Evolutionary conservation across 306 rosid species (phyloP).

Genomic region (Mimosa bimucronata): DNA sequence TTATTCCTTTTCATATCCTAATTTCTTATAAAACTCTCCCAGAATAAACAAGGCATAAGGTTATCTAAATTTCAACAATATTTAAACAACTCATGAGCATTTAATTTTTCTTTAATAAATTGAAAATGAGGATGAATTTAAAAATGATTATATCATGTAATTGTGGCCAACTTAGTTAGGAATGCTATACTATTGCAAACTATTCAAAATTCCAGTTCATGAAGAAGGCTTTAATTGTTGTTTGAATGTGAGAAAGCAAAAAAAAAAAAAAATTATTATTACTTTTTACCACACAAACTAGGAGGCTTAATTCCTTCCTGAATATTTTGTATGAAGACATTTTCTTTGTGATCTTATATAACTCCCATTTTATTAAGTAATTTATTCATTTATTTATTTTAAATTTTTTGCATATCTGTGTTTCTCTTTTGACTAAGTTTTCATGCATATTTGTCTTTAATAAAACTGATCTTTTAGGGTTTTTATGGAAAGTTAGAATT

Average conservation of each 20-base stretch:
- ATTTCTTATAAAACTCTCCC: no score
- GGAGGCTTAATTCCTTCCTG: neutral
- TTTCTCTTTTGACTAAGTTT: neutral
- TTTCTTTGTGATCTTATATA: neutral
- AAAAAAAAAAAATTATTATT: no score
- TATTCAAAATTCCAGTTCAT: neutral
- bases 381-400: neutral
- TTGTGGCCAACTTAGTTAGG: neutral
- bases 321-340: neutral
- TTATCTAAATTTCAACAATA: neutral
- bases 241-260: no score
- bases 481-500: slow-evolving; percentile 3
- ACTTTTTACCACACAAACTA: neutral
- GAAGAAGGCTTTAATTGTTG: neutral
- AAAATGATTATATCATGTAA: neutral
- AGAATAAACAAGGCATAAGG: neutral
- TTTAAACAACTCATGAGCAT: neutral
- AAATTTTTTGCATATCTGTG: neutral
- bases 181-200: neutral
- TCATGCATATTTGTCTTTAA: neutral
- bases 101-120: neutral
- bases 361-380: neutral
- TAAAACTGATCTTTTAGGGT: neutral
- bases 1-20: no score
- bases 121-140: neutral